Evolutionary conservation across 805 yeast species (phyloP), one percentile per base, ranked within the genome.

Genomic region (Kodamaea kakaduensis): DNA sequence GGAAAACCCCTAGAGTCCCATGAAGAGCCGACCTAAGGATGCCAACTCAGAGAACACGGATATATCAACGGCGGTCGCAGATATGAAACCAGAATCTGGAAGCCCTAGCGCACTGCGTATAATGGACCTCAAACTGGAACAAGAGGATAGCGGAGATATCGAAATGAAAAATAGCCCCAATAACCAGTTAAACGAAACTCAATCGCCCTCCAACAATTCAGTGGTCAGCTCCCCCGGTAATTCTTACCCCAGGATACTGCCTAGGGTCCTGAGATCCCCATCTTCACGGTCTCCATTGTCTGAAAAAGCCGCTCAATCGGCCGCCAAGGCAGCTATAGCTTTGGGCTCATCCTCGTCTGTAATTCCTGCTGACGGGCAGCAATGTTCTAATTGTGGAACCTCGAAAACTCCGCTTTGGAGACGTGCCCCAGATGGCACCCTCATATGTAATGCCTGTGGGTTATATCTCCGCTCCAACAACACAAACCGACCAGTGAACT

Each of bases 401-500:
- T 68, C 71, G 7, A 72, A 71, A 50, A 75, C 80, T 1, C 79
- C 80, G 3, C 52, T 75, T 10, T 75, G 81, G 81, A 59, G 81
- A 47, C 53, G 81, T 37, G 71, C 79, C 3, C 72, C 76, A 0
- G 77, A 75, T 42, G 77, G 81, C 3, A 67, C 74, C 1, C 56
- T 74, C 22, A 69, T 72, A 9, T 75, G 81, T 51, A 75, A 75
- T 49, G 81, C 81, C 3, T 75, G 81, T 51, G 81, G 81, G 0
- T 61, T 75, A 14, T 75, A 78, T 46, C 64, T 71, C 24, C 69
- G 78, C 36, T 77, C 78, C 20, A 75, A 84, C 42, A 69, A 78
- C 46, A 64, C 78, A 14, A 75, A 77, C 42, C 61, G 90, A 25
- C 90, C 90, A 0, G 77, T 77, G 9, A 72, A 78, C 47, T 61